Base-by-base conservation (phyloP, 306 rosid genomes). In the Ochetophila trinervis region DNA sequence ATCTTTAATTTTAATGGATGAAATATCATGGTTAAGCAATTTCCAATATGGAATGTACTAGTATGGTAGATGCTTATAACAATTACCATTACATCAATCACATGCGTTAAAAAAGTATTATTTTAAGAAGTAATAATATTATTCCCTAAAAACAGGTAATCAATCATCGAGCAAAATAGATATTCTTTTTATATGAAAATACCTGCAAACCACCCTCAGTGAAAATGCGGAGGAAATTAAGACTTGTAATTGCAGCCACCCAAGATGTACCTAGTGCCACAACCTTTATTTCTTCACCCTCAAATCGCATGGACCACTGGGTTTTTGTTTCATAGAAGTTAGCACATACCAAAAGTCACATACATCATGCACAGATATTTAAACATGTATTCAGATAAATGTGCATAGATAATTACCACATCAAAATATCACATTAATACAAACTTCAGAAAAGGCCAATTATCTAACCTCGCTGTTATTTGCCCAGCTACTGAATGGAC, bases 261-360 rank as follows among this genome's bases (percentile, higher is more conserved):
- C 97, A 93, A 27, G 80, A 76, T 70, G 81, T 49, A 68, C 97
- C 99, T 49, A 87, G 82, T 60, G 95, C 96, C 68, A 93, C 99
- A 56, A 52, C 91, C 80, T 87, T 93, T 67, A 90, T 95, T 78
- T 93, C 99, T 82, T 93, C 99, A 36, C 88, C 88, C 74, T 93
- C 99, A 55, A 93, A 76, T 76, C 99, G 87, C 99, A 93, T 93
- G 45, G 97, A 93, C 97, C 99, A 93, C 97, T 93, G 78, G 15
- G 69, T 62, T 68, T 70, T 44, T 14, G 63, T 57, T 74, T 73
- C 54, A 74, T 47, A 57, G 40, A 65, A 80, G 79, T 76, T 54
- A 82, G 83, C 70, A 30, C 13, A 74, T 5, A 8, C 63, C 40
- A 52, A 66, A 21, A 53, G 16, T 65, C 57, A 53, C n/a, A 37